These are phyloP conservation scores for Haematococcus lacustris DNA, from an alignment of 139 green algal genomes.

Conservation along the genomic window DNA sequence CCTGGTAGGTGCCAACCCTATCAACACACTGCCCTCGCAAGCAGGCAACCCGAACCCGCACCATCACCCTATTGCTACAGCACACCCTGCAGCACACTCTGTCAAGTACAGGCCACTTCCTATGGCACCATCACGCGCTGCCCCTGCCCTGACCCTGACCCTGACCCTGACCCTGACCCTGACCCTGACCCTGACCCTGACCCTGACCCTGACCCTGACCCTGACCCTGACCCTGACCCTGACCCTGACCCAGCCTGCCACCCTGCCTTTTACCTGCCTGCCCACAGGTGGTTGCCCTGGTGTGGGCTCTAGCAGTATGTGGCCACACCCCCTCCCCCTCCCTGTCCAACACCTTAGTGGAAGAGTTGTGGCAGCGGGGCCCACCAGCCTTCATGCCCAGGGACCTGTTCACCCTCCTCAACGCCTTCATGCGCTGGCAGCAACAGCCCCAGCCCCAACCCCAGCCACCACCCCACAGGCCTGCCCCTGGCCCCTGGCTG, in stretches of 20 bases:
- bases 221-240: no score
- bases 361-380: conserved; percentile 1
- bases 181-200: no score
- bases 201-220: no score
- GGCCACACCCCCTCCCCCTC: not conserved
- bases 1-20: no score
- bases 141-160: no score
- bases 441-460: no score
- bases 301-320: not conserved
- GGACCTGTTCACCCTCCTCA: conserved; percentile 1
- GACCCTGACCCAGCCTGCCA: not conserved
- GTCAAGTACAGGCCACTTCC: not conserved
- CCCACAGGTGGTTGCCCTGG: not conserved
- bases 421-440: not conserved
- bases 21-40: no score
- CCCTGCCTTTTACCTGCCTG: not conserved
- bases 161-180: no score
- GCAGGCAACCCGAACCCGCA: no score
- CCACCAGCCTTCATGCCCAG: not conserved
- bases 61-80: no score
- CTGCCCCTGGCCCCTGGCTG: no score
- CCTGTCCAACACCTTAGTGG: not conserved
- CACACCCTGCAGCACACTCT: not conserved
- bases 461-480: no score
- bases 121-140: not conserved